Base-by-base conservation (phyloP, 2,329 filamentous ascomycete genomes). In the Fusarium sp. region DNA sequence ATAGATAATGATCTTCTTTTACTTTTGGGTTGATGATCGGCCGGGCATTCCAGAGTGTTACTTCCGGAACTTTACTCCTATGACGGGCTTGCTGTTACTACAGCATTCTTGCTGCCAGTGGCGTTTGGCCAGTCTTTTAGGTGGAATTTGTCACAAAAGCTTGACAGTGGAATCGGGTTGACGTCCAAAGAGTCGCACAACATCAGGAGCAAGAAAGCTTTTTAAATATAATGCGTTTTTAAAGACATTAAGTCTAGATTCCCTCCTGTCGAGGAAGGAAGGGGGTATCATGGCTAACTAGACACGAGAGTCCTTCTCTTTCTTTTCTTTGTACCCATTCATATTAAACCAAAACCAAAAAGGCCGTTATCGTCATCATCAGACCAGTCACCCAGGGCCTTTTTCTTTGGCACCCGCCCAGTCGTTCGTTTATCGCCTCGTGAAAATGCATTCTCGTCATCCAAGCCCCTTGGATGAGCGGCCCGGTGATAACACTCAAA, bases 401-500 rank as follows among this genome's bases (percentile, higher is more conserved):
- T 41, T 65, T 67, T 30, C 53, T 67, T 37, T 67, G 40, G 38
- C 40, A 50, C 57, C 57, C 49, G 49, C 57, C 64, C 50, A 57
- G 61, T 68, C 66, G 26, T 62, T 67, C 69, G 35, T 64, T 55
- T 67, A 54, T 67, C 50, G 48, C 56, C 49, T 56, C 40, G 23
- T 70, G 37, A 63, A 73, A 64, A 74, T 73, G 71, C 66, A 73
- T 17, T 65, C 57, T 73, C 61, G 48, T 50, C 49, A 48, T 58
- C 64, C 40, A 64, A 73, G 48, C 40, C 48, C n/a, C 48, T 54
- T 48, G 46, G 48, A 55, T 69, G 53, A 49, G 58, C 38, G 69
- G 67, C 64, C 64, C 56, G 71, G 71, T 77, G 69, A 72, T 71
- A 74, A 75, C 75, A 78, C 71, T 32, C 69, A 73, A 67, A 61